Evolutionary conservation across 2,329 filamentous ascomycete species (phyloP), one percentile per base, ranked within the genome.

Genomic region (Xylariales sp.): DNA sequence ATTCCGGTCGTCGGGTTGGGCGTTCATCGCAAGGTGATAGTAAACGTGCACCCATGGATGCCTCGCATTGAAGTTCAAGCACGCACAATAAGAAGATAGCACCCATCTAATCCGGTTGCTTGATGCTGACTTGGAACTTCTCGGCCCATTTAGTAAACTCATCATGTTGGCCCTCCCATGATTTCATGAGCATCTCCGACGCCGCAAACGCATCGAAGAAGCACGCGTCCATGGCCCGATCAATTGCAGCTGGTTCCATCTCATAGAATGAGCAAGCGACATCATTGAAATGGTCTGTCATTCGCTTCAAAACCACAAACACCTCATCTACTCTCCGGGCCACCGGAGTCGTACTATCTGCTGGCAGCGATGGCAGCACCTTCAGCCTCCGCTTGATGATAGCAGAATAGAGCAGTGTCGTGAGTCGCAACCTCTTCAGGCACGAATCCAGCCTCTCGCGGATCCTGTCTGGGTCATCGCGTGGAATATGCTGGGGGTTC

Each of bases 131-230:
- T 53, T 72, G 70, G 48, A 79, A 80, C 47, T 72, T 76, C 9
- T 66, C 69, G n/a, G 74, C 79, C 89, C 89, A 95, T 12, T 76
- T 69, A 0, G 82, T 84, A 56, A 94, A 95, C 53, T 84, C 86
- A 54, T 95, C 89, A 14, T 76, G 71, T 34, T 74, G 63, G 0
- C 74, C 82, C 3, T 74, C 63, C 85, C 86, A 90, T 15, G 72
- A 70, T 44, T 70, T 65, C 37, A 68, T 66, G 10, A 87, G 61
- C 35, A 82, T 56, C 42, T 77, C 71, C 0, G 75, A 71, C 0
- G 73, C 75, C 1, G 62, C 66, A 49, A 76, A 74, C 0, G 84
- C 81, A 38, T 80, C 73, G 1, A 68, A 64, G 45, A 82, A 79
- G 51, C 82, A 82, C 29, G 72, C 67, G 4, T 76, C 69, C 65